Evolutionary conservation across 495 filamentous ascomycete genomes (phyloP).

Genomic region (Neurospora sublineolata): DNA sequence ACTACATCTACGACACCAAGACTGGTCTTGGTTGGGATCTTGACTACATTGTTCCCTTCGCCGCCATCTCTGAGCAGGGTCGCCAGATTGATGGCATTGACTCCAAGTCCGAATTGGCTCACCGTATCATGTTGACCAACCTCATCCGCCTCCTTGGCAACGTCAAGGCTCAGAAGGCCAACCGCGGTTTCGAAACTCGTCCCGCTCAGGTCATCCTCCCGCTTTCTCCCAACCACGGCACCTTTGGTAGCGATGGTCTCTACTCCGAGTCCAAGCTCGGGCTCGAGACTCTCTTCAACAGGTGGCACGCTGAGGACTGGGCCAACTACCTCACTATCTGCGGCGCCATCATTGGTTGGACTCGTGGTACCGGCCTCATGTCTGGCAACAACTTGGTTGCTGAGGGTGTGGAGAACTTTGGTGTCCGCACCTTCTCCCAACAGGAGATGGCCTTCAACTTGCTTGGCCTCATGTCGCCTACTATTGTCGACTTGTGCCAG

Average conservation of each 20-base stretch:
- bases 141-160: slow-evolving; percentile 78
- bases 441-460: slow-evolving; percentile 99
- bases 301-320: slow-evolving; percentile 98
- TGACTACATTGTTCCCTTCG: slow-evolving; percentile 92
- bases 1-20: slow-evolving; percentile 97
- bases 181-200: slow-evolving; percentile 81
- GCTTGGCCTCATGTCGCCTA: slow-evolving; percentile 88
- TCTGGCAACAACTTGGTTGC: slow-evolving; percentile 96
- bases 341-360: slow-evolving; percentile 98
- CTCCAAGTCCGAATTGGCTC: slow-evolving; percentile 94
- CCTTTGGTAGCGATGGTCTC: slow-evolving; percentile 93
- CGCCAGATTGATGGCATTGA: slow-evolving; percentile 96
- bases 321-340: slow-evolving; percentile 96
- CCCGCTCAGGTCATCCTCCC: slow-evolving; percentile 94
- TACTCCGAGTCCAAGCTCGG: slow-evolving; percentile 98
- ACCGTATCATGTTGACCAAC: slow-evolving; percentile 99
- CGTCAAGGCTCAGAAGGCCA: slow-evolving; percentile 81
- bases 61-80: slow-evolving; percentile 93
- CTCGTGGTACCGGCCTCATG: slow-evolving; percentile 96
- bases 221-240: slow-evolving; percentile 94
- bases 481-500: slow-evolving; percentile 92
- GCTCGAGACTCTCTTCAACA: slow-evolving; percentile 94
- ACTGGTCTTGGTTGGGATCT: slow-evolving; percentile 95
- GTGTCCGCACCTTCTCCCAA: slow-evolving; percentile 96
- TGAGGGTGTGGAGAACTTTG: slow-evolving; percentile 89